Base-by-base conservation (phyloP, 441 rosid species). In the Pelargonium myrrhifolium region DNA sequence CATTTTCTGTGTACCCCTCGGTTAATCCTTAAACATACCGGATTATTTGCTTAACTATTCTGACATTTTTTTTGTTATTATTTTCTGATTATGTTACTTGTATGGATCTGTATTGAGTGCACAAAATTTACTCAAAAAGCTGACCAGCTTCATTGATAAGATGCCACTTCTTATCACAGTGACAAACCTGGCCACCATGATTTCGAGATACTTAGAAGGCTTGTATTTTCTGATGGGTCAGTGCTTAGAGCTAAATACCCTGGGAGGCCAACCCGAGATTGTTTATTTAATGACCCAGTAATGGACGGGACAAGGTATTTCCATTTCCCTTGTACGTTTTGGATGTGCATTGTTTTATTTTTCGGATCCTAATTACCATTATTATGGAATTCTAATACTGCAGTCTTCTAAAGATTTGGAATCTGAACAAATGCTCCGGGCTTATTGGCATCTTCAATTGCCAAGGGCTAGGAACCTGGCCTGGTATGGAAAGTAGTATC, bases 391-490 rank as follows among this genome's bases (percentile, higher is more conserved):
- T 24, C 47, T 40, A 60, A 6, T 9, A 35, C 45, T 59, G 61
- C 15, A 85, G 89, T 62, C 87, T 83, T 65, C 78, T 82, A 56
- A 82, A 85, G 80, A 79, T 83, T 8, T 85, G 86, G 89, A 85
- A 85, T 65, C 43, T 85, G 81, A 85, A 83, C 79, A 68, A 80
- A 62, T 80, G 85, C 21, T 77, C 78, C 6, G 84, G 86, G 61
- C 82, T 83, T 42, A 60, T 85, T 17, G 89, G 85, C 9, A 75
- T 79, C 56, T 82, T 85, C 79, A 85, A 83, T 68, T 83, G 87
- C 81, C 89, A 82, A 75, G 86, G 88, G 78, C 83, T 77, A 6
- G 88, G 89, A 55, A 82, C 70, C 62, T 80, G 87, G 87, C 89
- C 83, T 40, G 77, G 82, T 63, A 22, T 69, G 60, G 70, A 78